These are phyloP conservation scores for Candida sithepensis DNA, from an alignment of 805 yeast genomes.

Conservation along the genomic window DNA sequence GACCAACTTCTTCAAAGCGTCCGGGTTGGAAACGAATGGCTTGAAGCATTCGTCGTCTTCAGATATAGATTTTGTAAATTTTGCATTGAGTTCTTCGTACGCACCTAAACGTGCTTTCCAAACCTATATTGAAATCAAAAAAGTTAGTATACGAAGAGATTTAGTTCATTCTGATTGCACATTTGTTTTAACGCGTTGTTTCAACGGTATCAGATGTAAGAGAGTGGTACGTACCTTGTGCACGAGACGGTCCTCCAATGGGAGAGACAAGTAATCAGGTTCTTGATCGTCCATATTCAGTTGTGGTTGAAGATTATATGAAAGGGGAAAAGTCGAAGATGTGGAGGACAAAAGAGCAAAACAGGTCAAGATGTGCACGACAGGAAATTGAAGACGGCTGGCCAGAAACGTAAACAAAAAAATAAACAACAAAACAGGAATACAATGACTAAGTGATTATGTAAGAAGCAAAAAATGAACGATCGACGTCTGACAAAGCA, in stretches of 20 bases:
- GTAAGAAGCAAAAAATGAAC: background rate
- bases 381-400: background rate
- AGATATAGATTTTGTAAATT: slow-evolving; percentile 50
- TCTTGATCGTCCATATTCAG: slow-evolving; percentile 35
- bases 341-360: background rate
- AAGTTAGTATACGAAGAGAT: no score
- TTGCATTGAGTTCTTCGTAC: slow-evolving; percentile 59
- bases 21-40: slow-evolving; percentile 49
- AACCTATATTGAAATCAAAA: no score
- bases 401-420: background rate
- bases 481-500: background rate
- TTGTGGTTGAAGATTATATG: no score
- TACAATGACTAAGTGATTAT: background rate
- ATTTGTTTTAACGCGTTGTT: background rate
- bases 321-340: background rate
- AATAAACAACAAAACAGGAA: background rate
- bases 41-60: slow-evolving; percentile 55
- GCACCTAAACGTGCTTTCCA: slow-evolving; percentile 89
- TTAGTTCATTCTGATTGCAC: no score
- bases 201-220: no score
- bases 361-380: background rate
- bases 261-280: slow-evolving; percentile 57
- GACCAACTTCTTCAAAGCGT: slow-evolving; percentile 52
- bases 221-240: slow-evolving; percentile 58
- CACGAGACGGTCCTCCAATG: slow-evolving; percentile 60